Base-by-base conservation (phyloP, 148 eudicot genomes). In the Rhododendron vialii region DNA sequence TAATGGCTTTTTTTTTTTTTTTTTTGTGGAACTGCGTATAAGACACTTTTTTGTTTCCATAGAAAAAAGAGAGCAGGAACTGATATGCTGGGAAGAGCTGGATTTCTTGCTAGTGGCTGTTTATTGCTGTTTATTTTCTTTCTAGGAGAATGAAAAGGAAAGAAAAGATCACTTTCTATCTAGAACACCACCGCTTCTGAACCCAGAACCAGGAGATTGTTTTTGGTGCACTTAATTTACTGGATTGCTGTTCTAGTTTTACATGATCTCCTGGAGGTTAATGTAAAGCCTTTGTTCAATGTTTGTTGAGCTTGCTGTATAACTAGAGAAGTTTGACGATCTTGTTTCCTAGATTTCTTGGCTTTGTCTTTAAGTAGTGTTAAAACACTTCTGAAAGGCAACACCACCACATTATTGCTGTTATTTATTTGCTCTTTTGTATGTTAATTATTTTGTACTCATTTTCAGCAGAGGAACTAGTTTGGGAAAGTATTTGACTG, bases 401-500 rank as follows among this genome's bases (percentile, higher is more conserved):
- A 65, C 73, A 65, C 10, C 33, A n/a, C 73, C 38, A 13, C 6
- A 0, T 14, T 67, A 26, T 30, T 30, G 9, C 76, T 71, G 8
- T 71, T 71, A 33, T 71, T 67, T 71, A 30, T 71, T 82, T 82
- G 12, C 24, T 82, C 20, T 22, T 63, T 74, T 20, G 3, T 77
- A 13, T 38, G 57, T 74, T 17, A 45, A 11, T 80, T 74, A 3
- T 48, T 28, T 15, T 74, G 61, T 76, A 33, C 33, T 30, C 12
- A 51, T 38, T 84, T 38, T 83, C 18, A 69, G 20, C 90, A 93
- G 95, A 79, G 90, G 36, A 41, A 47, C 22, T 55, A 17, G 2
- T 24, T 85, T 91, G 88, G 95, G 88, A 9, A 76, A 85, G 81
- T 91, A 85, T 86, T 88, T 93, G n/a, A 85, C 82, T 2, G 87